A percentile compares a stretch with the other conserved stretches of the same genome.
Conservation (phyloP, 352 stramenopile species). For the Globisporangium echinulatum region DNA sequence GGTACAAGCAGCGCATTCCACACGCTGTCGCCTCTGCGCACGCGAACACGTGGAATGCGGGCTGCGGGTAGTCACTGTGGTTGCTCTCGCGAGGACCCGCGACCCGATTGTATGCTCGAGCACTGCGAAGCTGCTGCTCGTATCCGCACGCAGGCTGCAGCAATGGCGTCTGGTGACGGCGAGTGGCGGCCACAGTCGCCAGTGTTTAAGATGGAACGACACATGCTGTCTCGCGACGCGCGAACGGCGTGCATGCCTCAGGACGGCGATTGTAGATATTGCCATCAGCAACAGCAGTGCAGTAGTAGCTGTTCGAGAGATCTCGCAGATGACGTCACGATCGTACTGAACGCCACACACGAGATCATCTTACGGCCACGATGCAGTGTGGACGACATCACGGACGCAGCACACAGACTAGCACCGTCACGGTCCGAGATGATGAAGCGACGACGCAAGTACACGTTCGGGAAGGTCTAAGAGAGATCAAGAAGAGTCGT, state of each 20-base stretch:
- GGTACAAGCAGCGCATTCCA: neutral
- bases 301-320: too few relatives aligned
- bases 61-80: neutral
- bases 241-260: neutral
- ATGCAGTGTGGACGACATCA: conserved; percentile 18
- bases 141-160: neutral
- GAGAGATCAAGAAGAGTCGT: too few relatives aligned
- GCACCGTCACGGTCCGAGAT: conserved; percentile 35
- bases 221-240: neutral
- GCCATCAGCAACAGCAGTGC: too few relatives aligned
- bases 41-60: neutral
- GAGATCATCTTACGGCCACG: conserved; percentile 28
- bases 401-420: conserved; percentile 9
- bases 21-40: neutral
- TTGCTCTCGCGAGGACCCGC: conserved; percentile 9
- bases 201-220: conserved; percentile 8
- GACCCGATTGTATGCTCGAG: neutral
- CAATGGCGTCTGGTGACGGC: neutral
- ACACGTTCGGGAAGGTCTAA: conserved; percentile 28
- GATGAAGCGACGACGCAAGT: conserved; percentile 48
- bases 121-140: conserved; percentile 9
- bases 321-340: conserved; percentile 28
- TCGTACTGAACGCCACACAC: conserved; percentile 44
- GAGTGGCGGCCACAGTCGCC: neutral
- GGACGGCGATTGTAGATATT: neutral